Base-by-base conservation (phyloP, 2,329 filamentous ascomycete genomes). In the Nothophaeocryptopus gaeumannii region DNA sequence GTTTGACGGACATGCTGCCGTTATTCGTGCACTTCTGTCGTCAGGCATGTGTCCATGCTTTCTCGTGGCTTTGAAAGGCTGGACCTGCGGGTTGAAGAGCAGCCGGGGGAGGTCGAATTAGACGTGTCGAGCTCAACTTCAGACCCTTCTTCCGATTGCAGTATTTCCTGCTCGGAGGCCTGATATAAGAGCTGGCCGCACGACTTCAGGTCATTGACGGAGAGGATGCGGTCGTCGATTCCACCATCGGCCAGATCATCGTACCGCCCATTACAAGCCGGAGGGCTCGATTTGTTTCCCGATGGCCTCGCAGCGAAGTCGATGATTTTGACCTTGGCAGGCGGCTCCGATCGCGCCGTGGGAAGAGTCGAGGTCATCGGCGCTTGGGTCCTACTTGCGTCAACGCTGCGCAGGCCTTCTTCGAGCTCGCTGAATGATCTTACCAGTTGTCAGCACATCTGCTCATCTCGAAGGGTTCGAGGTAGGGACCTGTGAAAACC, bases 401-500 rank as follows among this genome's bases (percentile, higher is more conserved):
- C 29, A n/a, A 60, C 34, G 12, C 41, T 45, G 8, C 45, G 51
- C n/a, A 61, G 37, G 8, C 48, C 50, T 11, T 39, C 37, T 39
- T 63, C 57, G 9, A 63, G 53, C 38, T 60, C 56, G 15, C 36
- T 54, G 54, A 60, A 60, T 2, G 61, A 60, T n/a, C 54, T 7
- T 26, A 26, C 20, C 3, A 26, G 20, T 26, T 26, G 20, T 26
- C 20, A 26, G 20, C 20, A 26, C 20, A 26, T 26, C 20, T 26
- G 20, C 20, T 26, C 20, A 4, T 7, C 20, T 26, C 7, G 20
- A 7, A 26, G 20, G 20, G 20, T 4, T 26, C 20, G 20, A 26
- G 20, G 20, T 26, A 26, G 20, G 4, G 20, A 26, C 20, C 56
- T 1, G 56, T 60, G 54, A 64, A 64, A 29, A 65, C 46, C 3